Conservation (phyloP, 192 early-diverging fungal genomes). For the Rhizophagus sp. region DNA sequence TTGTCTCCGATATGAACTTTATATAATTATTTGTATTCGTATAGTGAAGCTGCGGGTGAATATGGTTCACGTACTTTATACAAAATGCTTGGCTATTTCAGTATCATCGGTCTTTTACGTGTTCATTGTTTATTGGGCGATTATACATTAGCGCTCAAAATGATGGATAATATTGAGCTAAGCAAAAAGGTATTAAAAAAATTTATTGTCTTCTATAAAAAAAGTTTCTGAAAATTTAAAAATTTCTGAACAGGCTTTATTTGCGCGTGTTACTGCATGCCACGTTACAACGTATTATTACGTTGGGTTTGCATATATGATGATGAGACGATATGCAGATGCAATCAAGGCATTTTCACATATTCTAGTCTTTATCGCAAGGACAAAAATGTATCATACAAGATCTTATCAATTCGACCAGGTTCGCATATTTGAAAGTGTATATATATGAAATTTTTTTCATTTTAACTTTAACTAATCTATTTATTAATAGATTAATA, state of each 20-base stretch:
- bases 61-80: slow-evolving; percentile 89
- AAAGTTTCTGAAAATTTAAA: background rate
- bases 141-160: slow-evolving; percentile 93
- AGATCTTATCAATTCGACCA: slow-evolving; percentile 89
- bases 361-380: slow-evolving; percentile 85
- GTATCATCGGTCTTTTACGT: slow-evolving; percentile 87
- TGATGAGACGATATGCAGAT: slow-evolving; percentile 96
- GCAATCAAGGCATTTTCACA: slow-evolving; percentile 91
- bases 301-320: slow-evolving; percentile 96
- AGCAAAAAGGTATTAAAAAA: slow-evolving; percentile 68
- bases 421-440: slow-evolving; percentile 38
- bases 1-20: background rate
- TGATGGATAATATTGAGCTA: slow-evolving; percentile 94
- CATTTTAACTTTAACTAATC: background rate
- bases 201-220: background rate
- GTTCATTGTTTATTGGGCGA: slow-evolving; percentile 96
- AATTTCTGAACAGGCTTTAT: slow-evolving; percentile 66
- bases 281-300: slow-evolving; percentile 98
- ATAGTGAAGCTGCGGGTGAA: slow-evolving; percentile 81
- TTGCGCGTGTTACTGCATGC: slow-evolving; percentile 94
- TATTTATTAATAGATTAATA: slow-evolving; percentile 57
- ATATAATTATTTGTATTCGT: background rate
- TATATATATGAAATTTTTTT: background rate
- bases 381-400: slow-evolving; percentile 94
- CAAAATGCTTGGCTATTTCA: slow-evolving; percentile 97